Evolutionary conservation across 2,329 filamentous ascomycete genomes (phyloP).

Genomic region (Colletotrichum abscissum): DNA sequence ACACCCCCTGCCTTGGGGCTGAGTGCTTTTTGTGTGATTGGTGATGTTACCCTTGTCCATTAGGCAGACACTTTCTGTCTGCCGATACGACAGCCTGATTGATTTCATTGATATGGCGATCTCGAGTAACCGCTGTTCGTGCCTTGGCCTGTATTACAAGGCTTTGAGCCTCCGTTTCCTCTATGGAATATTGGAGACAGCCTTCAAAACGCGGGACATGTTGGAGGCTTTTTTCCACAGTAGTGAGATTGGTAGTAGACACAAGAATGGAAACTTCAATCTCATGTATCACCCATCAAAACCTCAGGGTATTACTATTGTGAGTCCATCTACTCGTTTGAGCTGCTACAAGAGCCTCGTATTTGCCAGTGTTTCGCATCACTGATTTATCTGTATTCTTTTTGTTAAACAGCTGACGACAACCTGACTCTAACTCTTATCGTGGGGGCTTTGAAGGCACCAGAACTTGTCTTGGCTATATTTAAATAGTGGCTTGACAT

Average conservation of each 20-base stretch:
- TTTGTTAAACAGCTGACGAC: not conserved
- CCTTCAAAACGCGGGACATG: not conserved
- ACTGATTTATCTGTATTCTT: too few species aligned
- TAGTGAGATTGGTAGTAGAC: not conserved
- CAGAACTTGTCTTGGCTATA: not conserved
- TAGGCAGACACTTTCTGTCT: not conserved
- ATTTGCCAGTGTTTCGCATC: not conserved
- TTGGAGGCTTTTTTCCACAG: not conserved
- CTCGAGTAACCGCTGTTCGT: not conserved
- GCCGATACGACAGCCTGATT: not conserved
- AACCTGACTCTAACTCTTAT: not conserved
- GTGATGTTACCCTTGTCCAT: not conserved
- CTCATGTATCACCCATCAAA: not conserved
- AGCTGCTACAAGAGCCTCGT: not conserved
- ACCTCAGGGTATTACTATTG: not conserved
- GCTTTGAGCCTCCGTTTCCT: not conserved
- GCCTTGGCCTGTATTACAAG: not conserved
- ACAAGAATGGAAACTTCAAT: not conserved
- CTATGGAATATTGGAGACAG: not conserved
- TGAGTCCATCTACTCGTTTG: not conserved
- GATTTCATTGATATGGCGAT: not conserved
- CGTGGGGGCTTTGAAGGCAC: not conserved
- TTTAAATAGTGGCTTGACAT: not conserved
- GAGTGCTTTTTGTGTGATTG: not conserved
- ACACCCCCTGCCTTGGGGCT: not conserved